Evolutionary conservation across 1,284 basidiomycete species (phyloP).

Genomic region (Malassezia equina): DNA sequence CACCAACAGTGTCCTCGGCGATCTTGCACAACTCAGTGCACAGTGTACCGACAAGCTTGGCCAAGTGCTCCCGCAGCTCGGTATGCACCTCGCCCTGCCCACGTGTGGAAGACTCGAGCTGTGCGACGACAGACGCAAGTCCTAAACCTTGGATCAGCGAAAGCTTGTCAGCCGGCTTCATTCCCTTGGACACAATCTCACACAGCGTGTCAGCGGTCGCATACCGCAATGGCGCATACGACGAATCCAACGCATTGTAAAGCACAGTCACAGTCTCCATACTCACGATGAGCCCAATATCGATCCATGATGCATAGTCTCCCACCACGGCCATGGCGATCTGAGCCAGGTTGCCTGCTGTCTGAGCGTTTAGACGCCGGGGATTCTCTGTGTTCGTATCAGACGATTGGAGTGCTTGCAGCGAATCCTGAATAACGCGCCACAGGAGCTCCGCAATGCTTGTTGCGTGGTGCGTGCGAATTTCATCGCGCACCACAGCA

Average conservation of each 20-base stretch:
- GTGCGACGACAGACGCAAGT: constrained; percentile 34
- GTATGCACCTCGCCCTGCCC: constrained; percentile 54
- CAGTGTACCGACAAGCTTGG: constrained; percentile 69
- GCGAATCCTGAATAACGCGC: constrained; percentile 66
- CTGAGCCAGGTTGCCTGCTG: constrained; percentile 70
- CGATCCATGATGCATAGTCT: constrained; percentile 95
- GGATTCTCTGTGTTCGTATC: constrained; percentile 44
- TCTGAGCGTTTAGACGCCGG: constrained; percentile 54
- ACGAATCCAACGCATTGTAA: constrained; percentile 60
- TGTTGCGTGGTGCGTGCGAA: constrained; percentile 56
- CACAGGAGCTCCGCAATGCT: constrained; percentile 78
- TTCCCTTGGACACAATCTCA: constrained; percentile 77
- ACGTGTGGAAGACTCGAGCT: constrained; percentile 35
- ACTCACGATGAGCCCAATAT: constrained; percentile 89
- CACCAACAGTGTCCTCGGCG: constrained; percentile 55
- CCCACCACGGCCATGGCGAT: constrained; percentile 81
- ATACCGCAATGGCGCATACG: constrained; percentile 57
- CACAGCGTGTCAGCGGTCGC: constrained; percentile 70
- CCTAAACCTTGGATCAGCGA: constrained; percentile 82
- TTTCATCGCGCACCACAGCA: constrained; percentile 43
- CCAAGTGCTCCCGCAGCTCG: constrained; percentile 80
- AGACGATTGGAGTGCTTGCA: constrained; percentile 15
- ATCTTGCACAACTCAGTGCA: constrained; percentile 78
- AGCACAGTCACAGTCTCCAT: constrained; percentile 76
- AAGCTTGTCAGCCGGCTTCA: constrained; percentile 84